Evolutionary conservation across 1,284 basidiomycete species (phyloP).

Genomic region (Tilletia setariae): DNA sequence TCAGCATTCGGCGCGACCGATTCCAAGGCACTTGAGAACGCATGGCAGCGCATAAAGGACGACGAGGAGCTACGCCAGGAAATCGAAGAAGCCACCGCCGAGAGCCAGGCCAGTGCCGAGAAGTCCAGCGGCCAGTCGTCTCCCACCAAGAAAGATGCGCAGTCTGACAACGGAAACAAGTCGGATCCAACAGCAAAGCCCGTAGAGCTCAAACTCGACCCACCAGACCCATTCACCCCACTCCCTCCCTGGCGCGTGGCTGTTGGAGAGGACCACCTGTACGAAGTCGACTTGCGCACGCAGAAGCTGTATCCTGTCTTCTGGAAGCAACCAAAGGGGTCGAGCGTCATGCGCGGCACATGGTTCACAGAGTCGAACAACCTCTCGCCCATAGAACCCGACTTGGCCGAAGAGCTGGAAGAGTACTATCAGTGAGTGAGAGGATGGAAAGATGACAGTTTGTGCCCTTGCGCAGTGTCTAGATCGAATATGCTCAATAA

Average conservation of each 20-base stretch:
- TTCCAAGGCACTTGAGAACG: constrained; percentile 15
- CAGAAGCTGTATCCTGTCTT: constrained; percentile 59
- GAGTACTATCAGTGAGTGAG: constrained; percentile 24
- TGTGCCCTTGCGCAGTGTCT: background rate
- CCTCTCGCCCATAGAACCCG: constrained; percentile 57
- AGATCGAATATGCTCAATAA: background rate
- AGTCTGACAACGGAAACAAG: no score
- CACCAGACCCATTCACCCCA: constrained; percentile 29
- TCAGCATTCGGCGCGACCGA: constrained; percentile 19
- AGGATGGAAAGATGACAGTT: background rate
- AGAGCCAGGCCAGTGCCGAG: background rate
- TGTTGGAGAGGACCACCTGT: constrained; percentile 35
- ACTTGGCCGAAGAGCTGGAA: constrained; percentile 60
- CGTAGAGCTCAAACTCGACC: constrained; percentile 7
- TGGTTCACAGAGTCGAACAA: constrained; percentile 60
- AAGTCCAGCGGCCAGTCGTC: no score
- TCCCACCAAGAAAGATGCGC: no score
- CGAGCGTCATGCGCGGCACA: constrained; percentile 59
- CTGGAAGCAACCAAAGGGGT: constrained; percentile 58
- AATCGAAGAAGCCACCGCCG: constrained; percentile 4
- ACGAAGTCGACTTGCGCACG: constrained; percentile 37
- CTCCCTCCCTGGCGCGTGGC: constrained; percentile 30
- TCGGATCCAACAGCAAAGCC: background rate
- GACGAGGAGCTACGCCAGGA: constrained; percentile 16
- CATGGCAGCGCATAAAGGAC: constrained; percentile 3